Evolutionary conservation across 805 yeast species (phyloP), one percentile per base, ranked within the genome.

Genomic region (Barnettozyma sp.): DNA sequence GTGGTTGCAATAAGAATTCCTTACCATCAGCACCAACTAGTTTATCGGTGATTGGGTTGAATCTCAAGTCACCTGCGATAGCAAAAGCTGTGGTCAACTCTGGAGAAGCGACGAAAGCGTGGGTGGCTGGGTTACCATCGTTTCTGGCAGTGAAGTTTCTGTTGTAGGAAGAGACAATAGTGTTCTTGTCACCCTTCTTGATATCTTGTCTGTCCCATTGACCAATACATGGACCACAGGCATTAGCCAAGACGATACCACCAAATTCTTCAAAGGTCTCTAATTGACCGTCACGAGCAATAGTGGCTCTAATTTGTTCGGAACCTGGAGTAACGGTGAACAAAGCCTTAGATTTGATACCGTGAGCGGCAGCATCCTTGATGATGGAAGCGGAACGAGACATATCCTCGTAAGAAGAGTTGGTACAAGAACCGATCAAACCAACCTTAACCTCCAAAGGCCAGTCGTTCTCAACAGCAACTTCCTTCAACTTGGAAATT

Each of bases 211-310:
- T 82, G 64, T 88, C 96, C 97, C 97, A 90, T 73, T 90, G 97
- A 58, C 97, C 97, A 59, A 88, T 88, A 76, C 97, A 88, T 59
- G 97, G 97, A 58, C 97, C 97, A 73, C 97, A 90, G 41, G 97
- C 97, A 60, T 90, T 90, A 43, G 97, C 97, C 59, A 90, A 71
- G 38, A 90, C 97, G 43, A 81, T 73, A 61, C 95, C 97, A 52
- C 97, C 97, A 54, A 82, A 83, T 56, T 85, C 86, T 58, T 80
- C 78, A 65, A 90, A 87, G 49, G 92, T 82, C 51, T 81, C 70
- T 51, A 90, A 76, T 63, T 83, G 81, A 44, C 97, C 97, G 63
- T 90, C 97, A 65, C 95, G 82, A 60, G 82, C 96, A 62, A 90
- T 90, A 48, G 97, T 90, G 48, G 97, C 97, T 70, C 97, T 84